Evolutionary conservation across 2,329 filamentous ascomycete genomes (phyloP), one percentile per base, ranked within the genome.

Genomic region (Epichloe aotearoae): DNA sequence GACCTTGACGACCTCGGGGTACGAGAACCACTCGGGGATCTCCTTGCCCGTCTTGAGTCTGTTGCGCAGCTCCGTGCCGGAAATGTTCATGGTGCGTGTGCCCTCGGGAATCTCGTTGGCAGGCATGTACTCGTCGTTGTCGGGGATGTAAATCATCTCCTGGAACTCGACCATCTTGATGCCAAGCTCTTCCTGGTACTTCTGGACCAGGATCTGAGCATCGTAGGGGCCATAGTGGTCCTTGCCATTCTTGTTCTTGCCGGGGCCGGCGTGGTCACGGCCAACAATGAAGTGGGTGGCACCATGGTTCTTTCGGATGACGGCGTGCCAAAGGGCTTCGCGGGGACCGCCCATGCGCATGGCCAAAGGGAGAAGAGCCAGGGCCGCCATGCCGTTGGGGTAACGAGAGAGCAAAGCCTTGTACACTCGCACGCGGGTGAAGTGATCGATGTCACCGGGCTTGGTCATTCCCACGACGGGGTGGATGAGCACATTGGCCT

Each of bases 91-190:
- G 49, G 91, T 97, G 69, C 88, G 87, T 63, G 85, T 77, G 58
- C 88, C 89, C 64, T 82, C 74, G 61, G 84, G 75, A 55, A 98
- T 91, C 74, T 96, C 80, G 72, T 98, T 88, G 69, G 89, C 82
- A 52, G 93, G 93, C 62, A 81, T 82, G 77, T 98, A 98, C 77
- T 97, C 93, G 69, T 98, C 93, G 65, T 82, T 84, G 72, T 97
- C 93, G 59, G 93, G 93, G 53, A 97, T 84, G 74, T 97, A 98
- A 56, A 94, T 97, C 84, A 98, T 95, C 82, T 94, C 89, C 76
- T 97, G 91, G 84, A 98, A 98, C 59, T 93, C 89, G 57, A 98
- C 93, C 64, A 98, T 93, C 75, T 96, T 88, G 65, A 98, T 98
- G 62, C 91, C 93, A 55, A 98, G 86, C 79, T 98, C 93, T 58